These are phyloP conservation scores for Macrolepiota fuliginosa DNA, from an alignment of 768 basidiomycete genomes.

Conservation along the genomic window DNA sequence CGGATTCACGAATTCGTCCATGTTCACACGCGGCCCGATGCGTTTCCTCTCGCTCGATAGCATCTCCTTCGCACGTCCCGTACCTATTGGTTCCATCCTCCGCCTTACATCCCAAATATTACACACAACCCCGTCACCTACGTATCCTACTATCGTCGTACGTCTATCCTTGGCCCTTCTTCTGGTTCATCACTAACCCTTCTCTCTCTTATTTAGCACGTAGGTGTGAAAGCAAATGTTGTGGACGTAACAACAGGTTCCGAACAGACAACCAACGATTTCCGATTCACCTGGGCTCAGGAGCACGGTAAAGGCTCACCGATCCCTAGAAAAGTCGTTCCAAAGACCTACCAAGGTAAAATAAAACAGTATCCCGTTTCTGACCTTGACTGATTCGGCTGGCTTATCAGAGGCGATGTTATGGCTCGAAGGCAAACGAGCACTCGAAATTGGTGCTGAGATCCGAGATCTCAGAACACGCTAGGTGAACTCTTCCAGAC, in stretches of 20 bases:
- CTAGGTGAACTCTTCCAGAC: not conserved
- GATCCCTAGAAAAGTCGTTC: conserved; percentile 49
- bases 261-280: conserved; percentile 72
- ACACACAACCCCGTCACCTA: conserved; percentile 48
- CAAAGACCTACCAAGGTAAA: conserved; percentile 63
- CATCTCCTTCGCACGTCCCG: conserved; percentile 76
- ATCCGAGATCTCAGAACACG: conserved; percentile 35
- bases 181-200: not conserved
- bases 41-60: conserved; percentile 77
- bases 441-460: conserved; percentile 66
- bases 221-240: conserved; percentile 69
- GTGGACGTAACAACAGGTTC: conserved; percentile 64
- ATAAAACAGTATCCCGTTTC: not conserved
- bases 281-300: conserved; percentile 70
- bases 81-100: conserved; percentile 82
- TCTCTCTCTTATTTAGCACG: conserved; percentile 45
- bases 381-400: conserved; percentile 7
- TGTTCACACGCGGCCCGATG: conserved; percentile 66
- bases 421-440: conserved; percentile 77
- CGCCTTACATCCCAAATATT: conserved; percentile 69
- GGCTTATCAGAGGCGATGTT: conserved; percentile 69
- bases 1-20: conserved; percentile 66
- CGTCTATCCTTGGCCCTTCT: conserved; percentile 23
- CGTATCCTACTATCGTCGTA: conserved; percentile 60
- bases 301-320: conserved; percentile 33